phyloP scores from a whole-genome alignment of 2,329 filamentous ascomycete genomes.

The Cladosporium cucumerinum region DNA sequence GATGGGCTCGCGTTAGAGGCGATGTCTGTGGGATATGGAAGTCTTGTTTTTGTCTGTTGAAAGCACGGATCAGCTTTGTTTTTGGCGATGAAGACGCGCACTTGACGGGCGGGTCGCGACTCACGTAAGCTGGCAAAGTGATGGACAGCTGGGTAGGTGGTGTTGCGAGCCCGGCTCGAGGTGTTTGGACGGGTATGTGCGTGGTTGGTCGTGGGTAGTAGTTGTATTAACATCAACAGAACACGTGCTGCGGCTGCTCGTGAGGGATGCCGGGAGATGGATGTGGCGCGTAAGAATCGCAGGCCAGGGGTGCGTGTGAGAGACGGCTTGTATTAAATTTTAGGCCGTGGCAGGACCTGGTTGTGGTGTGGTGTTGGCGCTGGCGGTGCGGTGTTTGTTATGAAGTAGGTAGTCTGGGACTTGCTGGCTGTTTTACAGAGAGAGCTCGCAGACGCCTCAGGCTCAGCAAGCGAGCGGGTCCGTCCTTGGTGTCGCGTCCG shows the following conservation, averaged over 20 bases:
- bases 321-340: constrained; percentile 15
- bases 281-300: constrained; percentile 20
- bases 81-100: constrained; percentile 11
- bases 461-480: no score
- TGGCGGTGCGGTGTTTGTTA: constrained; percentile 12
- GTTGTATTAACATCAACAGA: constrained; percentile 31
- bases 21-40: constrained; percentile 17
- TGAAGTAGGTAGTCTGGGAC: no score
- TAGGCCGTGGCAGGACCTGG: constrained; percentile 17
- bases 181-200: constrained; percentile 23
- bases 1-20: constrained; percentile 24
- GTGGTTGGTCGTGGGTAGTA: constrained; percentile 20
- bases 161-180: constrained; percentile 23
- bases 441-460: neutral
- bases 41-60: constrained; percentile 24
- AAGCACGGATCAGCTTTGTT: constrained; percentile 29
- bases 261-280: constrained; percentile 23
- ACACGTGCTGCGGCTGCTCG: constrained; percentile 23
- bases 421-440: neutral
- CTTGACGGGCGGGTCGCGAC: constrained; percentile 12
- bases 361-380: constrained; percentile 17
- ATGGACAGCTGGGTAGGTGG: constrained; percentile 21
- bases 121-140: constrained; percentile 19
- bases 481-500: no score
- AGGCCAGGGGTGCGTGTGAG: constrained; percentile 19